phyloP scores from a whole-genome alignment of 495 filamentous ascomycete species.

The Aspergillus avenaceus region DNA sequence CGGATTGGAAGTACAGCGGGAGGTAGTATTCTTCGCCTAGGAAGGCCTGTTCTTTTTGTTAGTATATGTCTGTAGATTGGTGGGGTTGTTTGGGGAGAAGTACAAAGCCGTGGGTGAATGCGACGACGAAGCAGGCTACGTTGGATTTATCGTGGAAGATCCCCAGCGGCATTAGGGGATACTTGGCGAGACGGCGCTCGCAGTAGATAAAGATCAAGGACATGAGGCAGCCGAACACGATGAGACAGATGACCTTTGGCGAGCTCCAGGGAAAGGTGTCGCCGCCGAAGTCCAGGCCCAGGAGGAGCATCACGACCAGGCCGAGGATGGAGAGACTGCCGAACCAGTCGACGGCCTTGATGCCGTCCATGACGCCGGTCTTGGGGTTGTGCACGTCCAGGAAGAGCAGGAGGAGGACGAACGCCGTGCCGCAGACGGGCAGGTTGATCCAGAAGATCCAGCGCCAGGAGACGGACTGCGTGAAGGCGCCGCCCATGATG shows the following conservation, averaged over 20 bases:
- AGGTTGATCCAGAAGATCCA: conserved; percentile 75
- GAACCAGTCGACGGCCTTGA: conserved; percentile 75
- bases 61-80: too few relatives aligned
- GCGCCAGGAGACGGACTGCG: conserved; percentile 58
- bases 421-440: conserved; percentile 52
- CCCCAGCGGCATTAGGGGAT: conserved; percentile 71
- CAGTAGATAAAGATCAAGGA: conserved; percentile 62
- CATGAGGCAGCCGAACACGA: conserved; percentile 66
- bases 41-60: conserved; percentile 46
- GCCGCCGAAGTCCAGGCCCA: conserved; percentile 75
- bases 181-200: conserved; percentile 67
- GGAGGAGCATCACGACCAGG: conserved; percentile 70
- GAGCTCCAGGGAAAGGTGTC: conserved; percentile 69
- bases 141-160: conserved; percentile 59
- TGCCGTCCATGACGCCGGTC: conserved; percentile 54
- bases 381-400: conserved; percentile 58
- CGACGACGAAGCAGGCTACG: conserved; percentile 52
- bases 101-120: conserved; percentile 52
- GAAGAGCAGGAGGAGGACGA: conserved; percentile 55
- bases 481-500: conserved; percentile 64
- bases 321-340: conserved; percentile 66
- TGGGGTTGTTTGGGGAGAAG: conserved; percentile 11
- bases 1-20: conserved; percentile 56
- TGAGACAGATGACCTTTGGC: conserved; percentile 67
- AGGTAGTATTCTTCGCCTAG: conserved; percentile 55